phyloP scores from a whole-genome alignment of 2,329 filamentous ascomycete species.

The Clonostachys chloroleuca region DNA sequence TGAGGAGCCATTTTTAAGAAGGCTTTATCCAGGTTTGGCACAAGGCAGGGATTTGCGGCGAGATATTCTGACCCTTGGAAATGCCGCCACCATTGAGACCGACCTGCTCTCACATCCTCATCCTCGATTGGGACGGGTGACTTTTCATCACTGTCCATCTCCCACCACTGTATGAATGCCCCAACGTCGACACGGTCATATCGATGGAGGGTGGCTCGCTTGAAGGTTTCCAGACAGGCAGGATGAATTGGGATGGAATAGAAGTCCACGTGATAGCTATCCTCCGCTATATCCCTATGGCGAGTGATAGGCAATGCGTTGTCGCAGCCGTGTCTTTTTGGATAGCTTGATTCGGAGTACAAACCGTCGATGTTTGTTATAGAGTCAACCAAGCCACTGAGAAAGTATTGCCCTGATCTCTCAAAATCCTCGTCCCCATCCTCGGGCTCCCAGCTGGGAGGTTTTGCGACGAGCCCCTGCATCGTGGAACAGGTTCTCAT shows the following conservation, averaged over 20 bases:
- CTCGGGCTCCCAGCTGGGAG: background rate
- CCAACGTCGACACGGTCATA: background rate
- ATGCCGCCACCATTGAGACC: background rate
- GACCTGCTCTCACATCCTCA: background rate
- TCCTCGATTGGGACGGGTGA: background rate
- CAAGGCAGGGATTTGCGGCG: background rate
- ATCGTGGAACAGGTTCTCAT: background rate
- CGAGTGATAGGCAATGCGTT: background rate
- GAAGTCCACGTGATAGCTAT: background rate
- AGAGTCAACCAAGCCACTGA: background rate
- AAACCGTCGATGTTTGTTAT: background rate
- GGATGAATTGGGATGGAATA: background rate
- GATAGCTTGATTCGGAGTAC: background rate
- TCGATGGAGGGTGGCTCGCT: background rate
- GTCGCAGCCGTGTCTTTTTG: background rate
- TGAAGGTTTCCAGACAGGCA: background rate
- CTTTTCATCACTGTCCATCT: background rate
- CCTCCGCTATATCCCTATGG: too few relatives aligned
- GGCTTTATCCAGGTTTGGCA: background rate
- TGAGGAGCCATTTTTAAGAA: background rate
- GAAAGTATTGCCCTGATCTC: background rate
- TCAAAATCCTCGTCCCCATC: background rate
- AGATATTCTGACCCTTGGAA: background rate
- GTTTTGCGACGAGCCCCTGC: background rate
- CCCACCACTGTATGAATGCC: background rate